Base-by-base conservation (phyloP, 108 stramenopile genomes). In the Conticribra guillardii region DNA sequence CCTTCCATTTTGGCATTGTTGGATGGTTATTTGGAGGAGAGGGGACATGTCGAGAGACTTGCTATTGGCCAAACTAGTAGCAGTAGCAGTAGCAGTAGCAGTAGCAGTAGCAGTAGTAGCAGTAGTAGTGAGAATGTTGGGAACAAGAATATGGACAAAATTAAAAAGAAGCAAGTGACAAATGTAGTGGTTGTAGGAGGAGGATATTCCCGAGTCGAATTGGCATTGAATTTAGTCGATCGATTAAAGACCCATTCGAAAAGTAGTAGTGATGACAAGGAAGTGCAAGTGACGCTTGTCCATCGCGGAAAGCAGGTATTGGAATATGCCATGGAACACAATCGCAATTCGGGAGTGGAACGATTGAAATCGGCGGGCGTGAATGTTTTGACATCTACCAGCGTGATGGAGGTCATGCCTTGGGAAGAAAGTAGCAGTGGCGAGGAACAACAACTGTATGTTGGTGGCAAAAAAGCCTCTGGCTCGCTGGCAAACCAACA, bases 121-220 rank as follows among this genome's bases (percentile, higher is more conserved):
- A n/a, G n/a, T n/a, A n/a, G n/a, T n/a, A n/a, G n/a, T n/a, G n/a
- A n/a, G n/a, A n/a, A n/a, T n/a, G n/a, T n/a, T n/a, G n/a, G n/a
- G n/a, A n/a, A n/a, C n/a, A n/a, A n/a, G n/a, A n/a, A n/a, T n/a
- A n/a, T n/a, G n/a, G n/a, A n/a, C n/a, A n/a, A n/a, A n/a, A n/a
- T n/a, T n/a, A n/a, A n/a, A n/a, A n/a, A n/a, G n/a, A n/a, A n/a
- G 19, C 53, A 51, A 9, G 60, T 30, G 45, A 41, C 55, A 26
- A 64, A 81, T 60, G 78, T 89, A 28, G 91, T 84, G 1, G 65
- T 94, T 34, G 85, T 94, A 11, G 93, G 93, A 34, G 93, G 90
- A 29, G 87, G 91, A n/a, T 92, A 88, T 60, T 83, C 85, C 17
- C 91, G 93, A 52, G 90, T 94, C 3, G 93, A 94, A 72, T 67